phyloP scores from a whole-genome alignment of 2,329 filamentous ascomycete genomes.

The Mycosphaerella sp. region DNA sequence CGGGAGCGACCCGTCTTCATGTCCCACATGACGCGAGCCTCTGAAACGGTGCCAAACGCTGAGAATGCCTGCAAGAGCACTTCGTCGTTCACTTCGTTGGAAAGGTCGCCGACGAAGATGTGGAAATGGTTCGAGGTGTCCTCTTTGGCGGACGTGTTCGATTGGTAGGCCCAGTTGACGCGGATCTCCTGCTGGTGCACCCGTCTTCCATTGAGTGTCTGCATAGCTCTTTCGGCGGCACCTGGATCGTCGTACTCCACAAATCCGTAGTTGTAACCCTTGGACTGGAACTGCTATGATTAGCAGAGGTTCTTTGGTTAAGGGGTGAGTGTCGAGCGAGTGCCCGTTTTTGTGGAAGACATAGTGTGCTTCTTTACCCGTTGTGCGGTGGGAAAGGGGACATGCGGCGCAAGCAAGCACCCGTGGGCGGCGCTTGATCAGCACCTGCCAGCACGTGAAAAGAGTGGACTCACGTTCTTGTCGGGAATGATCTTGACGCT shows the following conservation, averaged over 20 bases:
- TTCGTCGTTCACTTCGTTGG: slow-evolving; percentile 98
- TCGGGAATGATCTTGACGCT: slow-evolving; percentile 99
- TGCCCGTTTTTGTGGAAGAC: background rate
- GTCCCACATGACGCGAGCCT: slow-evolving; percentile 99
- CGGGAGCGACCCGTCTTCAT: slow-evolving; percentile 99
- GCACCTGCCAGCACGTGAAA: slow-evolving; percentile 10
- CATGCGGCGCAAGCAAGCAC: slow-evolving; percentile 10
- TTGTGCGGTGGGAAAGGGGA: slow-evolving; percentile 14
- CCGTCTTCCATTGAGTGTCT: slow-evolving; percentile 87
- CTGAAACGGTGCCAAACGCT: slow-evolving; percentile 89
- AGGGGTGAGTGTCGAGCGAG: background rate
- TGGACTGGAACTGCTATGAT: slow-evolving; percentile 55
- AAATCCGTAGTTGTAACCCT: slow-evolving; percentile 98
- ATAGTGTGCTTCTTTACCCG: background rate
- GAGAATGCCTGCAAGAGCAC: slow-evolving; percentile 90
- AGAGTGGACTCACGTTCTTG: slow-evolving; percentile 75
- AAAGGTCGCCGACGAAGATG: slow-evolving; percentile 96
- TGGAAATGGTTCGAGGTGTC: slow-evolving; percentile 98
- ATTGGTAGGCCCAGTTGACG: slow-evolving; percentile 99
- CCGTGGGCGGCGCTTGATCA: slow-evolving; percentile 10
- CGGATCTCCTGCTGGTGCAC: slow-evolving; percentile 98
- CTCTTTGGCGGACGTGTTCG: slow-evolving; percentile 88
- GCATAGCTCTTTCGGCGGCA: slow-evolving; percentile 94
- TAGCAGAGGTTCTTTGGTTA: slow-evolving; percentile 3
- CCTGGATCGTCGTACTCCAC: slow-evolving; percentile 98